Base-by-base conservation (phyloP, 164 flowering plant genomes). In the Santalum album region DNA sequence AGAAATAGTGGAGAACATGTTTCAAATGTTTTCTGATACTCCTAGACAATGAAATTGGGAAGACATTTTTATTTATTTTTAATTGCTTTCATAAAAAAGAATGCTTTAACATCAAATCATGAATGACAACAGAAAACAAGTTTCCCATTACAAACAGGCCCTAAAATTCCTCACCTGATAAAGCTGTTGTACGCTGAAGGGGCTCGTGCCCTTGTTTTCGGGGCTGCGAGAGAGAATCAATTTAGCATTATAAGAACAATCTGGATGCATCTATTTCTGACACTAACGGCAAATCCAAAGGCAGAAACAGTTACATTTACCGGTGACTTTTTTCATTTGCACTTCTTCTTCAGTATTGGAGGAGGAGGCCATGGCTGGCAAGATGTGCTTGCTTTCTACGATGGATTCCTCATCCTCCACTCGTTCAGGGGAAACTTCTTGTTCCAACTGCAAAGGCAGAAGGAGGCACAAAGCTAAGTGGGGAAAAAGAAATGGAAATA, bases 141-240 rank as follows among this genome's bases (percentile, higher is more conserved):
- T 29, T 29, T 29, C 9, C 40, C 7, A 12, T 46, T 1, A 46
- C 49, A 12, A 12, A 46, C 9, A 46, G 18, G 12, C 18, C n/a
- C 12, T 0, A 24, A 18, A 1, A 5, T 20, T 27, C 36, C 67
- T 75, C 70, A 88, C 96, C 78, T 88, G 71, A 91, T 84, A 79
- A 88, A 91, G 49, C 66, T 67, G 52, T 91, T 91, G 54, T 91
- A 90, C 26, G 92, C 88, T 12, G 98, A 86, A 26, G 96, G 92
- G 48, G 90, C 87, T 65, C 98, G 69, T 35, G 81, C 87, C 51
- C 83, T 77, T 75, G 78, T 91, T 84, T 82, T 90, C 14, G 96
- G 98, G 1, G 96, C 98, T 91, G 19, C 52, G 36, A 53, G 36
- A 53, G 47, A 20, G 36, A 19, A 53, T 34, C 24, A 34, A 48